Evolutionary conservation across 495 filamentous ascomycete species (phyloP), one percentile per base, ranked within the genome.

Genomic region (Lophium mytilinum): DNA sequence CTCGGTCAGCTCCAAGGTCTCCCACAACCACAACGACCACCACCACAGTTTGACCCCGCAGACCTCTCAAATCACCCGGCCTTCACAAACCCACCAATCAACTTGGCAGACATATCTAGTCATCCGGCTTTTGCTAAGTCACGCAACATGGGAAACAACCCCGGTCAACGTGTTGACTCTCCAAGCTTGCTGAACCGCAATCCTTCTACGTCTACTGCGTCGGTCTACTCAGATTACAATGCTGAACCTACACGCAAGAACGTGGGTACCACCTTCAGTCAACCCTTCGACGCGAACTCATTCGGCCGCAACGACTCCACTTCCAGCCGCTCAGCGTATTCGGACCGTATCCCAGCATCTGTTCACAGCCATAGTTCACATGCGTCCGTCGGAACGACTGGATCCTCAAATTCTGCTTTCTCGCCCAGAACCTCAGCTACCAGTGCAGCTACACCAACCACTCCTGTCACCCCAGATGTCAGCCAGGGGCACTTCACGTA

Each of bases 321-420:
- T 37, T 17, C 60, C 46, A 52, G 45, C 37, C 52, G 62, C 36
- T 65, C 62, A 4, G 49, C 55, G 10, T 65, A 65, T 36, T 65
- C 62, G 0, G 57, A 61, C 21, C 39, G 30, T 30, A 34, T 55
- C 5, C 48, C 62, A 4, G 54, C 53, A n/a, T 65, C 62, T 9
- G 18, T 61, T 5, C 61, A 60, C 58, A 57, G 62, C 45, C 53
- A 30, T 47, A 61, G 30, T 65, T 58, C 8, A 53, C 9, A 17
- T 49, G 24, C 24, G 24, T 30, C 24, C 6, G 6, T 30, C 2
- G 24, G 24, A 30, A 30, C 50, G 5, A 55, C 62, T 39, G 19
- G 12, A 8, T 33, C 43, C 42, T 52, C 43, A 48, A 10, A 8
- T 24, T 12, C 45, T 1, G 45, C 17, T 24, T 48, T 48, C 45